Evolutionary conservation across 106 monocot species (phyloP).

Genomic region (Phalaenopsis aphrodite): DNA sequence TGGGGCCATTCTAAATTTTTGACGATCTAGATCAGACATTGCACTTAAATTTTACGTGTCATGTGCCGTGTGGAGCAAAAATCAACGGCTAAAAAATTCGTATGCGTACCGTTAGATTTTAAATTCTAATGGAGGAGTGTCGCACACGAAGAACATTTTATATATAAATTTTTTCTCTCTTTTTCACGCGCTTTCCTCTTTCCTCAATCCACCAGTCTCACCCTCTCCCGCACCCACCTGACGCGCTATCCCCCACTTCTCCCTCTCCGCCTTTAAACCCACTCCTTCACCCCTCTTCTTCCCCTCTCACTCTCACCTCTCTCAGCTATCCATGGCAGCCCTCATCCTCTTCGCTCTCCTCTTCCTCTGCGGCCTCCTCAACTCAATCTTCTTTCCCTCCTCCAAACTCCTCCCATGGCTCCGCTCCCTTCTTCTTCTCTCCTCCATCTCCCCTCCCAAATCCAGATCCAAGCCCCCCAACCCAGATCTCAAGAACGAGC

Average conservation of each 20-base stretch:
- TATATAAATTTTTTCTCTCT: neutral
- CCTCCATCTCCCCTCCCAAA: neutral
- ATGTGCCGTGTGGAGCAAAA: no score
- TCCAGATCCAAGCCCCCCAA: neutral
- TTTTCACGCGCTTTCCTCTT: neutral
- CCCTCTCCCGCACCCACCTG: neutral
- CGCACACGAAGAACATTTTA: no score
- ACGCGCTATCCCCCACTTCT: neutral
- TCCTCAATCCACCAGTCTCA: neutral
- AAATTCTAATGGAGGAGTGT: no score
- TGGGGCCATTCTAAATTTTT: no score
- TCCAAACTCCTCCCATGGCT: constrained; percentile 19
- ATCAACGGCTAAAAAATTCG: no score
- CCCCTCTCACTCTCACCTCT: neutral
- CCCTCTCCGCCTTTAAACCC: neutral
- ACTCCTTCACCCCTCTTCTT: neutral
- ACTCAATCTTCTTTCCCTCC: constrained; percentile 11
- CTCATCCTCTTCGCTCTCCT: constrained; percentile 6
- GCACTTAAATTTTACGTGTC: no score
- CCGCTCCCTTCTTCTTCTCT: constrained; percentile 13
- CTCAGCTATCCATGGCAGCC: neutral
- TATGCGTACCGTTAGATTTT: no score
- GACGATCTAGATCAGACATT: no score
- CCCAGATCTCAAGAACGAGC: neutral
- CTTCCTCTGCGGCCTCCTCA: constrained; percentile 9